Conservation (phyloP, 108 stramenopile species). For the Bacterosira constricta region DNA sequence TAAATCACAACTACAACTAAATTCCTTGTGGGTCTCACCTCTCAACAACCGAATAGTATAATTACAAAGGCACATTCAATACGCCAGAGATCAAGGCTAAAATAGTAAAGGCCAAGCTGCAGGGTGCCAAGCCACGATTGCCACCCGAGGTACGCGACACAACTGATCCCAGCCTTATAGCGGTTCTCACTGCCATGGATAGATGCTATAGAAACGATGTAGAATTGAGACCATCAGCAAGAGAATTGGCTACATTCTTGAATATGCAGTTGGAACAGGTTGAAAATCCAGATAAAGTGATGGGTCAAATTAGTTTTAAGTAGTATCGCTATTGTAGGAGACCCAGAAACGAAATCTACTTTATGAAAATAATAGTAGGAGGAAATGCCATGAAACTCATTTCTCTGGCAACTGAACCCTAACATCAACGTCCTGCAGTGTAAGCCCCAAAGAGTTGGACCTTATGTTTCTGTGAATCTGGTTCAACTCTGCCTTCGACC, state of each 20-base stretch:
- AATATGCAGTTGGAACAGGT: constrained; percentile 21
- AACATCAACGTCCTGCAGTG: constrained; percentile 40
- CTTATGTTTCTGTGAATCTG: constrained; percentile 48
- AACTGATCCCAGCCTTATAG: constrained; percentile 50
- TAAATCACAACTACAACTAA: no score
- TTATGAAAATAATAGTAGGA: no score
- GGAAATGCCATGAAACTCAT: constrained; percentile 13
- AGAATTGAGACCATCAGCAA: constrained; percentile 59
- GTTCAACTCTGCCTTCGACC: constrained; percentile 39
- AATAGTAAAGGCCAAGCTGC: constrained; percentile 77
- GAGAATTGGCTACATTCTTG: constrained; percentile 52
- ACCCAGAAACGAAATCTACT: no score
- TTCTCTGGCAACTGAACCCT: constrained; percentile 47
- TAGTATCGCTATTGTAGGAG: no score
- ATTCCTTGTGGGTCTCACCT: no score
- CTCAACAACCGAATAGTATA: constrained; percentile 2
- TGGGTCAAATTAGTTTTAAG: no score
- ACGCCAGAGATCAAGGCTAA: constrained; percentile 32
- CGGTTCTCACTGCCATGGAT: constrained; percentile 74
- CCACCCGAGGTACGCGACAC: constrained; percentile 52
- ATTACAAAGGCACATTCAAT: constrained; percentile 35
- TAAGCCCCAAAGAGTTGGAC: constrained; percentile 61
- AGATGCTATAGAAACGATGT: constrained; percentile 71
- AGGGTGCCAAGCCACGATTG: constrained; percentile 58
- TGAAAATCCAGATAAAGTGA: constrained; percentile 10